phyloP scores from a whole-genome alignment of 345 rosid genomes.

The Bruguiera gymnorhiza region DNA sequence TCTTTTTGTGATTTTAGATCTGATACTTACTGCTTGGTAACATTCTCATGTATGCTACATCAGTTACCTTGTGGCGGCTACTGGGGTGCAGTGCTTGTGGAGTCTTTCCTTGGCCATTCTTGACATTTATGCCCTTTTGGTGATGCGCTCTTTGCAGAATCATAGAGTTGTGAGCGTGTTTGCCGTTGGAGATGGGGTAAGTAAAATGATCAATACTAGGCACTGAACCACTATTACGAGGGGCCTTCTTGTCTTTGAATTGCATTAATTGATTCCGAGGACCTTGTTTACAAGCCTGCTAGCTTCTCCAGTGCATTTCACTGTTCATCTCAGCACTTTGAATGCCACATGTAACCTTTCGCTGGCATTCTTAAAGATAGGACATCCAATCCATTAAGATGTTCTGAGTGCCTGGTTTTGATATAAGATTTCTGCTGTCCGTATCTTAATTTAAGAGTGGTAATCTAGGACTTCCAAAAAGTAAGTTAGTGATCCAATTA shows the following conservation, averaged over 20 bases:
- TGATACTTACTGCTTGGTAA: constrained; percentile 6
- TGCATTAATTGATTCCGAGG: background rate
- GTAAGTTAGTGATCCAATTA: background rate
- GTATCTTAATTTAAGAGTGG: too few relatives aligned
- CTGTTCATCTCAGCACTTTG: background rate
- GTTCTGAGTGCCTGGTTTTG: background rate
- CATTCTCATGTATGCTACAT: constrained; percentile 28
- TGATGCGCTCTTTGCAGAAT: constrained; percentile 69
- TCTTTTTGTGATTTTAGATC: background rate
- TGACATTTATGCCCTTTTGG: constrained; percentile 62
- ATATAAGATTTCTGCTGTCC: background rate
- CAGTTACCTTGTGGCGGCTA: constrained; percentile 80
- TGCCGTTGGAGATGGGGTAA: constrained; percentile 76
- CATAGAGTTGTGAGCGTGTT: constrained; percentile 46
- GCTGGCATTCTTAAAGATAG: background rate
- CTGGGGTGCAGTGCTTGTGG: constrained; percentile 75
- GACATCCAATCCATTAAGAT: background rate
- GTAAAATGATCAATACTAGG: constrained; percentile 14
- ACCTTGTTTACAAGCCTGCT: background rate
- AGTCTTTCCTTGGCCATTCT: constrained; percentile 54
- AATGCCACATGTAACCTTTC: background rate
- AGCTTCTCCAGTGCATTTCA: background rate
- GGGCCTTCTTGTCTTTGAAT: background rate
- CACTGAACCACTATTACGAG: background rate
- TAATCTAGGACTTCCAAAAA: too few relatives aligned